Conservation (phyloP, 2,329 filamentous ascomycete species). For the Arthrobotrys sinensis region DNA sequence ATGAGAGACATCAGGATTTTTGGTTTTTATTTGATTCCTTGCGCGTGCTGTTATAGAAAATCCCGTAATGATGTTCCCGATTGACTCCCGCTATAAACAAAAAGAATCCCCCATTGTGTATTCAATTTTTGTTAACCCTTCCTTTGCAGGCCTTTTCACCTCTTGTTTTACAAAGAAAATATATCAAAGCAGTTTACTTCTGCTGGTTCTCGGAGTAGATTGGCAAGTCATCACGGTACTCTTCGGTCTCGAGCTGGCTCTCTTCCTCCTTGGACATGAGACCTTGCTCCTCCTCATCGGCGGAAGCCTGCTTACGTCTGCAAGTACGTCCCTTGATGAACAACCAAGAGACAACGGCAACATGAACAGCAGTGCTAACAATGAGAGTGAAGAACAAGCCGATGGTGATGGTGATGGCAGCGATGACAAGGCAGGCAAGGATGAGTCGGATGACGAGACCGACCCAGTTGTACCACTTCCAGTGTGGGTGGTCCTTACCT, state of each 20-base stretch:
- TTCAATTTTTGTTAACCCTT: not conserved
- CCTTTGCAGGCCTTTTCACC: slow-evolving; percentile 8
- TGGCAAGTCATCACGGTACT: slow-evolving; percentile 51
- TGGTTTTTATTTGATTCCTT: not conserved
- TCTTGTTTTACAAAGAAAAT: slow-evolving; percentile 10
- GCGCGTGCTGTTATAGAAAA: slow-evolving; percentile 18
- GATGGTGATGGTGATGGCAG: slow-evolving; percentile 60
- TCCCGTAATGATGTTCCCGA: slow-evolving; percentile 29
- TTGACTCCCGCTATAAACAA: slow-evolving; percentile 29
- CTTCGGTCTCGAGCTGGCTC: slow-evolving; percentile 29
- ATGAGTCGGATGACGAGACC: slow-evolving; percentile 55
- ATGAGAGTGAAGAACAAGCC: slow-evolving; percentile 56
- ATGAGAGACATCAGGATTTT: slow-evolving; percentile 38
- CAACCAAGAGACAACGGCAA: slow-evolving; percentile 44
- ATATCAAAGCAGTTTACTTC: slow-evolving; percentile 37
- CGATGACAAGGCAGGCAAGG: slow-evolving; percentile 58
- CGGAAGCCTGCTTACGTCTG: slow-evolving; percentile 23
- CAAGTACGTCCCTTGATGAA: slow-evolving; percentile 41
- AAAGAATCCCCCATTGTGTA: slow-evolving; percentile 5
- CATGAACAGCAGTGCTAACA: slow-evolving; percentile 50
- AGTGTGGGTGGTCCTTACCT: slow-evolving; percentile 22
- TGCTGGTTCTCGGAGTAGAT: slow-evolving; percentile 52
- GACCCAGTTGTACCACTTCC: slow-evolving; percentile 58
- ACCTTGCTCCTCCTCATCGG: slow-evolving; percentile 53
- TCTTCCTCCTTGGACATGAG: slow-evolving; percentile 57